Conservation (phyloP, 139 green algal species). For the Chlorella sp. region DNA sequence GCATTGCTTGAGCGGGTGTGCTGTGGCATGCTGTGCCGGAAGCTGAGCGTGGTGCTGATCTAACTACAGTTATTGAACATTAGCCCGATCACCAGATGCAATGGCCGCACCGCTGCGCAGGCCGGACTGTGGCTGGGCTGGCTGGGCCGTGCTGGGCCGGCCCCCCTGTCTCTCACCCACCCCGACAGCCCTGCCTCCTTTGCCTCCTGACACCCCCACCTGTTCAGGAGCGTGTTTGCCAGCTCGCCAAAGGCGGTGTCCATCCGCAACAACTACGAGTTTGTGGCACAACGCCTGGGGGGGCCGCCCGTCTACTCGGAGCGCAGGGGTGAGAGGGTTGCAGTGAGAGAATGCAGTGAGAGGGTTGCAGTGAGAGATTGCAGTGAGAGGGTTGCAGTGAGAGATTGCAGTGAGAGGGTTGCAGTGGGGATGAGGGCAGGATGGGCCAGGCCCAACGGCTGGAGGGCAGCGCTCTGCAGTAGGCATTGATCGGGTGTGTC, state of each 20-base stretch:
- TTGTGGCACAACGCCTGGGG: conserved; percentile 15
- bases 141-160: too few relatives aligned
- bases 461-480: too few relatives aligned
- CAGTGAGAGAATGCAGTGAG: too few relatives aligned
- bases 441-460: too few relatives aligned
- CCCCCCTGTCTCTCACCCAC: too few relatives aligned
- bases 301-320: conserved; percentile 10
- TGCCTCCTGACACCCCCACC: too few relatives aligned
- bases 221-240: not conserved
- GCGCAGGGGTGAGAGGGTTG: not conserved
- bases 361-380: too few relatives aligned
- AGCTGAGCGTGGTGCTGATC: not conserved
- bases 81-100: not conserved
- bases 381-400: too few relatives aligned
- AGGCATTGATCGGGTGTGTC: too few relatives aligned
- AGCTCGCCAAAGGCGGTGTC: not conserved
- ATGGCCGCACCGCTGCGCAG: not conserved
- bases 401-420: not conserved
- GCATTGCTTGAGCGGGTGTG: not conserved
- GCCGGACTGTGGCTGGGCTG: not conserved
- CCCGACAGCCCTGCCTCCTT: too few relatives aligned
- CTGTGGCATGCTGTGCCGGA: not conserved
- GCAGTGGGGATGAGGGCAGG: too few relatives aligned
- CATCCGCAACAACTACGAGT: conserved; percentile 18
- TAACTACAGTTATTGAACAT: not conserved